Percentiles rank a stretch among this genome's conserved stretches.
phyloP scores from a whole-genome alignment of 345 rosid genomes.

The Excoecaria cochinchinensis region DNA sequence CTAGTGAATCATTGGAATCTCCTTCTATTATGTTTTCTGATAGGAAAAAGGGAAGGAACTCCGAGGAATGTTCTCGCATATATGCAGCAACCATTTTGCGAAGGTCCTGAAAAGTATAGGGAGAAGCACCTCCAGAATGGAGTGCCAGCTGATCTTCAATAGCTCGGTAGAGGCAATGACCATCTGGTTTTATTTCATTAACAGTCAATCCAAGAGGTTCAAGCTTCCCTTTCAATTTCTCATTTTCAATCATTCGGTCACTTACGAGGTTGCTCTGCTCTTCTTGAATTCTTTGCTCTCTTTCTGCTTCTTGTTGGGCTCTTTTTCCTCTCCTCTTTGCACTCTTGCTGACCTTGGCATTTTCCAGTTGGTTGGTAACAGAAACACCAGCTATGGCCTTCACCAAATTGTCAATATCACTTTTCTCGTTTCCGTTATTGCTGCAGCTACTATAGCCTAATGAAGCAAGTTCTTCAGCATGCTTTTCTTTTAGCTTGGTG shows the following conservation, averaged over 20 bases:
- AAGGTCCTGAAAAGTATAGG: slow-evolving; percentile 60
- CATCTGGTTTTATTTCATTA: slow-evolving; percentile 83
- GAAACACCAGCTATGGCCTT: slow-evolving; percentile 87
- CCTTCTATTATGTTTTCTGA: slow-evolving; percentile 40
- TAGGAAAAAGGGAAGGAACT: slow-evolving; percentile 57
- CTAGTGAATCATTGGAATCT: slow-evolving; percentile 30
- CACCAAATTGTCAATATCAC: slow-evolving; percentile 68
- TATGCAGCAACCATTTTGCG: slow-evolving; percentile 79
- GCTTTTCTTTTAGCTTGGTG: slow-evolving; percentile 65
- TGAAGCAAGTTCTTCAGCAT: slow-evolving; percentile 71
- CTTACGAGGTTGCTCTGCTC: slow-evolving; percentile 78
- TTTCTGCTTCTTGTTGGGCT: slow-evolving; percentile 86
- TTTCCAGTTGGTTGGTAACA: slow-evolving; percentile 55
- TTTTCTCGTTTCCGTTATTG: slow-evolving; percentile 49
- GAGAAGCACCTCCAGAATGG: slow-evolving; percentile 62
- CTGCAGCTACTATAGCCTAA: slow-evolving; percentile 47
- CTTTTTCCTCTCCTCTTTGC: slow-evolving; percentile 77
- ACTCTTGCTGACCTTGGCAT: slow-evolving; percentile 67
- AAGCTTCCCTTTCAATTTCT: slow-evolving; percentile 52
- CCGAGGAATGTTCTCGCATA: slow-evolving; percentile 61
- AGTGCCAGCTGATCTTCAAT: slow-evolving; percentile 77
- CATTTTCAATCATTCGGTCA: slow-evolving; percentile 63
- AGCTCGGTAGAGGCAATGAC: slow-evolving; percentile 90
- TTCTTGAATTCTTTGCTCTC: slow-evolving; percentile 87
- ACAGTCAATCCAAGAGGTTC: slow-evolving; percentile 65